Evolutionary conservation across 106 monocot genomes (phyloP).

Genomic region (Narthecium ossifragum): DNA sequence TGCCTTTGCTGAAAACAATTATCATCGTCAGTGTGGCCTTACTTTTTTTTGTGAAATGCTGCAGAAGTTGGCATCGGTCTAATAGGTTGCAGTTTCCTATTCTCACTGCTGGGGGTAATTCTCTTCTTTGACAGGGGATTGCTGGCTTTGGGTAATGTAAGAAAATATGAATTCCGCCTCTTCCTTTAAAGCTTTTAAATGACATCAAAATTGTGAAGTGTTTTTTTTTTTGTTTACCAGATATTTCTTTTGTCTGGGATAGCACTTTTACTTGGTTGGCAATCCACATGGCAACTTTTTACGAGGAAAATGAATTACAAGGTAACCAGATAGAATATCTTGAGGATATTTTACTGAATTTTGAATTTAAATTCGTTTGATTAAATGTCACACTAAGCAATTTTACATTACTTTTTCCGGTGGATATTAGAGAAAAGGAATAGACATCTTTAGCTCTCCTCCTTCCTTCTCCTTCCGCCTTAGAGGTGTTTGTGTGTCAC

Average conservation of each 20-base stretch:
- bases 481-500: no score
- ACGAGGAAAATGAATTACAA: constrained; percentile 58
- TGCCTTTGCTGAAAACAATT: background rate
- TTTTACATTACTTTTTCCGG: no score
- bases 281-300: constrained; percentile 65
- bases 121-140: constrained; percentile 90
- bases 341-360: no score
- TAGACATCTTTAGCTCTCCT: no score
- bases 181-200: background rate
- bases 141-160: constrained; percentile 89
- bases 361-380: no score
- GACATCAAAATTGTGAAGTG: no score
- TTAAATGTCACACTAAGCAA: no score
- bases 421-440: no score
- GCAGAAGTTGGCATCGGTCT: constrained; percentile 83
- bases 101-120: constrained; percentile 64
- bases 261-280: constrained; percentile 66
- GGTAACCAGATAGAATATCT: constrained; percentile 48
- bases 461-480: no score
- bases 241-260: constrained; percentile 75
- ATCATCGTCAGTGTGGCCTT: background rate
- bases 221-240: constrained; percentile 20
- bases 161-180: constrained; percentile 7
- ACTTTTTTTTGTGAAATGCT: constrained; percentile 6
- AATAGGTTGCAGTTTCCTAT: constrained; percentile 59